A percentile compares a stretch with the other conserved stretches of the same genome.
These are phyloP conservation scores for Coemansia sp. DNA, from an alignment of 192 early-diverging fungal genomes.

Conservation along the genomic window DNA sequence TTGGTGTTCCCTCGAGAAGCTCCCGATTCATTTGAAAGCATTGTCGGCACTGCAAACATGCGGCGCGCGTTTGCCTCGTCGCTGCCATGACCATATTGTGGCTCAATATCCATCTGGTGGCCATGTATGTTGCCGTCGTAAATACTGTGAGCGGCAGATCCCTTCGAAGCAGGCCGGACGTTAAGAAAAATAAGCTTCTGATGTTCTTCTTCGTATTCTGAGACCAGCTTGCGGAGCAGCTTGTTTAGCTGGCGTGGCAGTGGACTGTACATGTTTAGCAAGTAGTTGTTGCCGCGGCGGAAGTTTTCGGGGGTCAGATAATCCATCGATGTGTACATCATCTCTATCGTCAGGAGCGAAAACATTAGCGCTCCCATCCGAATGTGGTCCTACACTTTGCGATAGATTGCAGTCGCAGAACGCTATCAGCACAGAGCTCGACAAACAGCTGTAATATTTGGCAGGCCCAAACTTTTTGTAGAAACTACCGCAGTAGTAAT, in stretches of 20 bases:
- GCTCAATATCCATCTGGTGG: neutral
- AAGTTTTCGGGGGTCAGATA: slow-evolving; percentile 46
- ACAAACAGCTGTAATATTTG: neutral
- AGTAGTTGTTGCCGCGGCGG: slow-evolving; percentile 44
- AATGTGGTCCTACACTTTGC: slow-evolving; percentile 37
- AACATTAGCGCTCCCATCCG: slow-evolving; percentile 53
- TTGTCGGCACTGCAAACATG: neutral
- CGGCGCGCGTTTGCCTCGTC: neutral
- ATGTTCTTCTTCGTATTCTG: slow-evolving; percentile 45
- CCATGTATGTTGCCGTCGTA: neutral
- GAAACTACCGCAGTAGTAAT: neutral
- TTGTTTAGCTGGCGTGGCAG: slow-evolving; percentile 34
- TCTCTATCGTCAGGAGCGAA: slow-evolving; percentile 52
- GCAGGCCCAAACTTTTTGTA: neutral
- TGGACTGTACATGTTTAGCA: slow-evolving; percentile 41
- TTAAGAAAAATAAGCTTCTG: slow-evolving; percentile 25
- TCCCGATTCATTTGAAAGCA: neutral
- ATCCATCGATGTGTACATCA: slow-evolving; percentile 57
- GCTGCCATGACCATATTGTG: neutral
- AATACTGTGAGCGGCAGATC: neutral
- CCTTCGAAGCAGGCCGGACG: slow-evolving; percentile 6
- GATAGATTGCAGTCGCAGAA: too few relatives aligned
- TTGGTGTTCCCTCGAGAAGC: neutral
- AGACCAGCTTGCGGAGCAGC: slow-evolving; percentile 31
- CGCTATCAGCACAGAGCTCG: too few relatives aligned